These are phyloP conservation scores for Populus hybrid DNA, from an alignment of 441 rosid genomes.

Conservation along the genomic window DNA sequence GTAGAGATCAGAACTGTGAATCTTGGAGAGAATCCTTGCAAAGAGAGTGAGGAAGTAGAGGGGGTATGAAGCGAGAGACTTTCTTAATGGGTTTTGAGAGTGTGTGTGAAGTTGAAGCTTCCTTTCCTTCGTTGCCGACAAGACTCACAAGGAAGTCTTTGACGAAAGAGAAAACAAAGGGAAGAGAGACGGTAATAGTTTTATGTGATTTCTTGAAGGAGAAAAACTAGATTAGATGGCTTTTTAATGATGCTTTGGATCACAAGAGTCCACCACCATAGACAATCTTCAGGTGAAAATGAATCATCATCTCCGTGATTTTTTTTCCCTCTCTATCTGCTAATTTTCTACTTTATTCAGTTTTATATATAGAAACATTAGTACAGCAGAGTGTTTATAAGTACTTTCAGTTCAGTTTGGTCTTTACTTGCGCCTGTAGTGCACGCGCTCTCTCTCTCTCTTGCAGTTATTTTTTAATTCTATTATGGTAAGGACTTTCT, in stretches of 20 bases:
- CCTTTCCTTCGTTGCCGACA: constrained; percentile 20
- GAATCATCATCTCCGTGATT: not conserved
- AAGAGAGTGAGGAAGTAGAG: not conserved
- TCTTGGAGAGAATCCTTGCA: not conserved
- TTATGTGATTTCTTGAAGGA: not conserved
- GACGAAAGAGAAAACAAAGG: constrained; percentile 21
- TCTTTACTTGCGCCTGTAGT: not conserved
- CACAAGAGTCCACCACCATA: constrained; percentile 19
- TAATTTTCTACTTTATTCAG: not conserved
- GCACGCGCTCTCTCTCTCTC: not conserved
- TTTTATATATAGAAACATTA: not conserved
- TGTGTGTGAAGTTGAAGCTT: constrained; percentile 15
- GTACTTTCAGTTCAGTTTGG: not conserved
- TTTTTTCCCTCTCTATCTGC: not conserved
- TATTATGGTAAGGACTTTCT: not conserved
- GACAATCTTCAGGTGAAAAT: constrained; percentile 37
- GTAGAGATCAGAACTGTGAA: not conserved
- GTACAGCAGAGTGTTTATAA: not conserved
- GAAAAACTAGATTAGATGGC: constrained; percentile 1
- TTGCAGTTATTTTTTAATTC: not conserved
- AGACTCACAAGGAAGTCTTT: constrained; percentile 15
- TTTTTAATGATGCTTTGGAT: constrained; percentile 22
- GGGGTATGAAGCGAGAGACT: not conserved
- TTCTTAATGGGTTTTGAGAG: not conserved
- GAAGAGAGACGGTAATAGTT: not conserved